Percentiles rank a stretch among this genome's conserved stretches.
These are phyloP conservation scores for Botryotinia convoluta DNA, from an alignment of 2,329 filamentous ascomycete genomes.

Conservation along the genomic window DNA sequence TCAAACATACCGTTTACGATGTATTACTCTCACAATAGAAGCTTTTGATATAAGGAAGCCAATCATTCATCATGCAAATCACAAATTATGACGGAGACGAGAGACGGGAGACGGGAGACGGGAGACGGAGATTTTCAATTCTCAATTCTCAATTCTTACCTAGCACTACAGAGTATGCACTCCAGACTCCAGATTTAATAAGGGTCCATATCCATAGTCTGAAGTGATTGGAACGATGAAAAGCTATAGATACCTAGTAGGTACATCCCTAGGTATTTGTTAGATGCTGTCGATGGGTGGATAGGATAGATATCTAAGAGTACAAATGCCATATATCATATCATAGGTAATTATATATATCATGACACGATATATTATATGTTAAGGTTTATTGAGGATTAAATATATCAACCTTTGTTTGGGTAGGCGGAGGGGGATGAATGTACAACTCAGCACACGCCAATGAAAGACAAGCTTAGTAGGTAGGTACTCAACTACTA, in stretches of 20 bases:
- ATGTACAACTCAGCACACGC: neutral
- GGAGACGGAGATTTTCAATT: neutral
- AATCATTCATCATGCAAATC: neutral
- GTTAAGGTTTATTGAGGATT: neutral
- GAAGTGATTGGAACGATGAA: neutral
- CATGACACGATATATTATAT: neutral
- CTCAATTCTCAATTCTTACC: neutral
- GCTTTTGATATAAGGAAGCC: neutral
- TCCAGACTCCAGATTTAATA: neutral
- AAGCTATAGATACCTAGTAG: neutral
- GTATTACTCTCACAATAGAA: neutral
- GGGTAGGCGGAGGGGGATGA: neutral
- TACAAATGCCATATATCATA: neutral
- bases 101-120: neutral
- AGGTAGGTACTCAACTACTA: neutral
- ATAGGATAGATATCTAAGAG: neutral
- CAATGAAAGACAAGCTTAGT: neutral
- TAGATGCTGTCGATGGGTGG: neutral
- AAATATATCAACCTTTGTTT: no score
- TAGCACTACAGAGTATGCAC: neutral
- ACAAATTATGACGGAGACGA: neutral
- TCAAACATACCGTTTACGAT: neutral
- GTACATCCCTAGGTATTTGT: neutral
- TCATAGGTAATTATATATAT: no score
- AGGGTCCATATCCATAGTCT: neutral